A percentile compares a stretch with the other conserved stretches of the same genome.
These are phyloP conservation scores for Solanum chiquidenum DNA, from an alignment of 257 asterid genomes.

Conservation along the genomic window DNA sequence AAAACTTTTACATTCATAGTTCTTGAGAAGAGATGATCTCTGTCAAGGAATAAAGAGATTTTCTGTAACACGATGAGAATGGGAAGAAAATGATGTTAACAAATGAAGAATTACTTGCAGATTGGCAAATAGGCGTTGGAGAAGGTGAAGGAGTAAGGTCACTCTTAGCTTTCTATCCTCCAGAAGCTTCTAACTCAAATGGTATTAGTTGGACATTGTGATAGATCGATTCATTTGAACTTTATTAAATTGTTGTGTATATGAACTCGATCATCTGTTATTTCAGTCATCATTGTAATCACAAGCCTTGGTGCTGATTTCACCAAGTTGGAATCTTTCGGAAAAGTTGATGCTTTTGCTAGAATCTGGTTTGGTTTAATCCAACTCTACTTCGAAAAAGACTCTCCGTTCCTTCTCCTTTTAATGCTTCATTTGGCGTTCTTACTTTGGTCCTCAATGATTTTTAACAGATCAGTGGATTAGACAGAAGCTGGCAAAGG, in stretches of 20 bases:
- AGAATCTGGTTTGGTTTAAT: conserved; percentile 56
- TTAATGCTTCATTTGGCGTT: neutral
- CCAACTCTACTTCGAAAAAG: neutral
- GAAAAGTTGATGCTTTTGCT: conserved; percentile 89
- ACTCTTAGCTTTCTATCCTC: conserved; percentile 76
- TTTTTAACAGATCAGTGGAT: conserved; percentile 60
- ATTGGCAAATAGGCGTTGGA: conserved; percentile 85
- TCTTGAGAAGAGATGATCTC: neutral
- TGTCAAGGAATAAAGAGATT: neutral
- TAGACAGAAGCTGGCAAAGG: conserved; percentile 91
- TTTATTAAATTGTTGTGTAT: neutral
- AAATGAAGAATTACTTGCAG: conserved; percentile 21
- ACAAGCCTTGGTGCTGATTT: conserved; percentile 85
- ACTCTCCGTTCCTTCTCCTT: neutral
- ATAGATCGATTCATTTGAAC: neutral
- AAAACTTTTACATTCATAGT: neutral
- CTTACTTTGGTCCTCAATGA: neutral
- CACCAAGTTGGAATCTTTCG: conserved; percentile 88
- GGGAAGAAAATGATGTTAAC: neutral
- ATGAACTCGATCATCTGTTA: conserved; percentile 12
- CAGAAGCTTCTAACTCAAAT: conserved; percentile 48
- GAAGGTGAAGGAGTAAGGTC: conserved; percentile 75
- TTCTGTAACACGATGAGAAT: neutral
- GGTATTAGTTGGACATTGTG: conserved; percentile 23
- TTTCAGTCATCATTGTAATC: conserved; percentile 71